phyloP scores from a whole-genome alignment of 1,284 basidiomycete genomes.

The Gymnopus androsaceus region DNA sequence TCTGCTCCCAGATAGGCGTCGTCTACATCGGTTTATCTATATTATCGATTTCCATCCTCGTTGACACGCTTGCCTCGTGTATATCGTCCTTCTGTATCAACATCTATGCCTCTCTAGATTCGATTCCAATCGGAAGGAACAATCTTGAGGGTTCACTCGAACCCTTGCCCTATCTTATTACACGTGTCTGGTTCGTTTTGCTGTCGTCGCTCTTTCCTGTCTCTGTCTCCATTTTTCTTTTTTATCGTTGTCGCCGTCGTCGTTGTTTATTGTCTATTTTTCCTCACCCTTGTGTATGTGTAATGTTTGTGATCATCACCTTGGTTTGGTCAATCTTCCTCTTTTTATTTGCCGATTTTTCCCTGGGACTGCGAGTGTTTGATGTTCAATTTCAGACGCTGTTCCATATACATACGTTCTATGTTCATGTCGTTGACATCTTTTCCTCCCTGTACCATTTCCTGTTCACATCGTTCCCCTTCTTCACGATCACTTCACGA shows the following conservation, averaged over 20 bases:
- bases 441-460: too few relatives aligned
- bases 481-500: not conserved
- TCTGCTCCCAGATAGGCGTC: too few relatives aligned
- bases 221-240: not conserved
- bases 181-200: slow-evolving; percentile 7
- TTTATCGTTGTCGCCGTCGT: slow-evolving; percentile 4
- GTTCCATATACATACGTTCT: too few relatives aligned
- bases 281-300: slow-evolving; percentile 11
- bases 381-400: too few relatives aligned
- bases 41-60: not conserved
- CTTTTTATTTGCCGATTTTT: not conserved
- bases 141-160: not conserved
- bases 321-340: not conserved
- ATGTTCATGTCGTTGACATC: too few relatives aligned
- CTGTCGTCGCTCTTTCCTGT: slow-evolving; percentile 5
- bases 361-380: not conserved
- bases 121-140: not conserved
- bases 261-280: slow-evolving; percentile 9
- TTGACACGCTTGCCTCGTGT: not conserved
- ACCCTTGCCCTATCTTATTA: slow-evolving; percentile 8
- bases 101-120: not conserved
- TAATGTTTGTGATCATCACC: slow-evolving; percentile 15
- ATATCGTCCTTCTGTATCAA: slow-evolving; percentile 1
- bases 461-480: not conserved
- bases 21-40: too few relatives aligned